These are phyloP conservation scores for Kazachstania bromeliacearum DNA, from an alignment of 805 yeast genomes.

Conservation along the genomic window DNA sequence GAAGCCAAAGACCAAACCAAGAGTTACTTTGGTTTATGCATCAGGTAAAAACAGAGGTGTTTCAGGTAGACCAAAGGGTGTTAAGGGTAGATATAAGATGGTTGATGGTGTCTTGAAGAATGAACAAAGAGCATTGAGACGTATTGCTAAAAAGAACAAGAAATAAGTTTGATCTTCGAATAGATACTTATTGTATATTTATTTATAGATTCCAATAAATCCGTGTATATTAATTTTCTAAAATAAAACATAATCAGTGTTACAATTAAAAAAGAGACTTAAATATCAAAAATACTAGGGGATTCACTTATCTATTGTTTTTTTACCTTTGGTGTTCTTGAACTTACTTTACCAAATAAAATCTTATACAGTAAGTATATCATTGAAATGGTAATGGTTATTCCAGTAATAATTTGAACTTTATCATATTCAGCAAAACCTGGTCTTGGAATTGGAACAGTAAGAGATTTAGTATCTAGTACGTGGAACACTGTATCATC, in stretches of 20 bases:
- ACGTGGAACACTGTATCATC: constrained; percentile 36
- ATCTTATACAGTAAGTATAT: constrained; percentile 11
- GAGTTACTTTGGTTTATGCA: constrained; percentile 84
- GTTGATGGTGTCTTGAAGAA: constrained; percentile 97
- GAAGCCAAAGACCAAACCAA: constrained; percentile 62
- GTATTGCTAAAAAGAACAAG: constrained; percentile 75
- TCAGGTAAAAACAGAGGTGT: constrained; percentile 75
- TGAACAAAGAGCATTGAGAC: constrained; percentile 85
- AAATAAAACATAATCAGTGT: too few relatives aligned
- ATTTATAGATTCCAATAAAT: background rate
- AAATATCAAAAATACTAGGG: too few relatives aligned
- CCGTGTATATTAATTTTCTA: background rate
- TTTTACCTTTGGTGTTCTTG: background rate
- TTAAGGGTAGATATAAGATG: constrained; percentile 97
- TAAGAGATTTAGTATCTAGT: constrained; percentile 15
- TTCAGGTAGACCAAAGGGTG: constrained; percentile 93
- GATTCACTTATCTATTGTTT: background rate
- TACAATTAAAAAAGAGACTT: too few relatives aligned
- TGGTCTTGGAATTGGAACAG: constrained; percentile 37
- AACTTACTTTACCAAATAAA: constrained; percentile 4
- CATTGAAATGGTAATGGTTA: constrained; percentile 29
- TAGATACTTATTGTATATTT: too few relatives aligned
- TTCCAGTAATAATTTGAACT: constrained; percentile 32
- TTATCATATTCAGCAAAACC: constrained; percentile 22
- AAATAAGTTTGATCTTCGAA: too few relatives aligned